Percentiles rank a stretch among this genome's conserved stretches.
These are phyloP conservation scores for Phaeoacremonium minimum DNA, from an alignment of 2,329 filamentous ascomycete genomes.

Conservation along the genomic window DNA sequence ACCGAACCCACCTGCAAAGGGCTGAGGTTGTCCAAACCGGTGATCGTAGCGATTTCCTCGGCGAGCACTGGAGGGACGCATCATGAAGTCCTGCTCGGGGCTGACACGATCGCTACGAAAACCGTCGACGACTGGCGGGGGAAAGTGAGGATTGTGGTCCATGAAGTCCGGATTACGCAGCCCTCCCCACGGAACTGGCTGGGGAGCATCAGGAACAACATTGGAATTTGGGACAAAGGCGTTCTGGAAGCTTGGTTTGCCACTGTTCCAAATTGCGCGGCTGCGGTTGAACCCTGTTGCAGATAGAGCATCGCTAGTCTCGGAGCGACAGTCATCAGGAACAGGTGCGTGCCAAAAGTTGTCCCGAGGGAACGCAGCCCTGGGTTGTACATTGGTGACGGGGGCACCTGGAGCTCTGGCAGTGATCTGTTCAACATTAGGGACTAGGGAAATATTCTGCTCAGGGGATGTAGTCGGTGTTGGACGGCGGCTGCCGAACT, in stretches of 20 bases:
- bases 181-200: slow-evolving; percentile 41
- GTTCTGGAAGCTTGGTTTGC: slow-evolving; percentile 34
- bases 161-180: slow-evolving; percentile 31
- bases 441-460: slow-evolving; percentile 20
- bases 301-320: slow-evolving; percentile 51
- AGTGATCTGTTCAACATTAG: slow-evolving; percentile 25
- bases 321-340: slow-evolving; percentile 51
- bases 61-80: slow-evolving; percentile 35
- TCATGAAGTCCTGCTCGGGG: slow-evolving; percentile 43
- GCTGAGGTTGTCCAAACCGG: slow-evolving; percentile 21
- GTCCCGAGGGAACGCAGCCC: slow-evolving; percentile 33
- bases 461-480: slow-evolving; percentile 40
- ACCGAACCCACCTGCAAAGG: slow-evolving; percentile 28
- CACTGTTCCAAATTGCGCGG: slow-evolving; percentile 52
- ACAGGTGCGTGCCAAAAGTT: slow-evolving; percentile 41
- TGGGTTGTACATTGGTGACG: slow-evolving; percentile 22
- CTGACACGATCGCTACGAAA: slow-evolving; percentile 42
- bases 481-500: slow-evolving; percentile 52
- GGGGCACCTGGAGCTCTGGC: slow-evolving; percentile 13
- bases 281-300: slow-evolving; percentile 46
- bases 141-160: slow-evolving; percentile 31
- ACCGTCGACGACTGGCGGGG: slow-evolving; percentile 27
- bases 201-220: slow-evolving; percentile 26
- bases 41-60: slow-evolving; percentile 43
- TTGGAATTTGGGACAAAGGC: slow-evolving; percentile 17